Evolutionary conservation across 805 yeast genomes (phyloP).

Genomic region (Debaryomyces castellii): DNA sequence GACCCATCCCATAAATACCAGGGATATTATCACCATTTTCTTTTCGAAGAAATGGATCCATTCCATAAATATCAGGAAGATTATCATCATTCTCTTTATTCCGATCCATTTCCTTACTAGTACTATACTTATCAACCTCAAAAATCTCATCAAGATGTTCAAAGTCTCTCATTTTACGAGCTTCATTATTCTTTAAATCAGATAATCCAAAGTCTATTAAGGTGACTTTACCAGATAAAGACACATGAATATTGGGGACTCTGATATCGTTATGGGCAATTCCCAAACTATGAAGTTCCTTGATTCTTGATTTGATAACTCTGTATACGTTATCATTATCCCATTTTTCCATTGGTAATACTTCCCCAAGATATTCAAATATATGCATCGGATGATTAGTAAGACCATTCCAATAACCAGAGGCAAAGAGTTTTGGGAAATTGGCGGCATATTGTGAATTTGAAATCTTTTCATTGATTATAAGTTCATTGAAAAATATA

Average conservation of each 20-base stretch:
- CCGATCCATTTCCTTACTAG: neutral
- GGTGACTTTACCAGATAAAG: conserved; percentile 2
- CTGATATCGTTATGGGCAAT: conserved; percentile 4
- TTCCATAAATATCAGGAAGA: neutral
- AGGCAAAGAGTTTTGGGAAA: conserved; percentile 5
- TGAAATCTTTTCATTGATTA: conserved; percentile 3
- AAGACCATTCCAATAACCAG: conserved; percentile 3
- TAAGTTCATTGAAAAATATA: conserved; percentile 1
- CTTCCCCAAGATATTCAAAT: conserved; percentile 5
- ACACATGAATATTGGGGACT: conserved; percentile 2
- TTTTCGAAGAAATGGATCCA: too few species aligned
- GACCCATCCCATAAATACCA: too few species aligned
- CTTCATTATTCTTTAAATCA: conserved; percentile 1
- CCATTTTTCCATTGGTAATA: conserved; percentile 2
- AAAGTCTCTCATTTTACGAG: conserved; percentile 2
- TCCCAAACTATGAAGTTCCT: conserved; percentile 5
- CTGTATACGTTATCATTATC: conserved; percentile 2
- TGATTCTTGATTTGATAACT: conserved; percentile 4
- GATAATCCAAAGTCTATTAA: conserved; percentile 6
- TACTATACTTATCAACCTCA: neutral
- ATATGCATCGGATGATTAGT: conserved; percentile 6
- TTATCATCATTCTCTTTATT: neutral
- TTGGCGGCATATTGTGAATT: conserved; percentile 4
- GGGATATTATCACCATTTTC: neutral
- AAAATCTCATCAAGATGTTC: conserved; percentile 2